Conservation (phyloP, 257 asterid species). For the Leptodermis oblonga region DNA sequence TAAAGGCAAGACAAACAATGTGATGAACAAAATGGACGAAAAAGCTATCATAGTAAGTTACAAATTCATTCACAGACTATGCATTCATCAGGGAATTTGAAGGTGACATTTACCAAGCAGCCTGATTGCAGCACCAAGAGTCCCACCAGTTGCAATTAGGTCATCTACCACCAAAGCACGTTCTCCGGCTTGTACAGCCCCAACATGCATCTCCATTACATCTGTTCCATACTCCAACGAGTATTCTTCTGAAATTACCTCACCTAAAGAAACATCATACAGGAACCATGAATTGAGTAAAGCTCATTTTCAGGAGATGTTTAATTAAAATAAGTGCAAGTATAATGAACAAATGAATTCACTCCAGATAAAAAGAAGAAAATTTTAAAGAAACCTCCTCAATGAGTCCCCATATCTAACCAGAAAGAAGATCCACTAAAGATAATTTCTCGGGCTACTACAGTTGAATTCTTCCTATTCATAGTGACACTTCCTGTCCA, state of each 20-base stretch:
- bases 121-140: constrained; percentile 80
- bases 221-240: constrained; percentile 94
- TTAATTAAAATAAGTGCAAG: not conserved
- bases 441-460: no score
- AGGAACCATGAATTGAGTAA: not conserved
- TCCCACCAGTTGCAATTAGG: constrained; percentile 96
- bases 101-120: constrained; percentile 58
- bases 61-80: not conserved
- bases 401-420: not conserved
- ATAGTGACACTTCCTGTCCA: not conserved
- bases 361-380: not conserved
- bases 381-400: not conserved
- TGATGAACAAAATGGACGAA: not conserved
- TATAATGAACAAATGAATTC: not conserved
- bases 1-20: not conserved
- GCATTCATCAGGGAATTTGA: not conserved
- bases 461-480: not conserved
- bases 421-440: not conserved
- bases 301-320: not conserved
- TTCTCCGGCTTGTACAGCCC: constrained; percentile 90
- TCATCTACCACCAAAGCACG: constrained; percentile 81
- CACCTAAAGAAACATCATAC: constrained; percentile 42
- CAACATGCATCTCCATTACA: constrained; percentile 92
- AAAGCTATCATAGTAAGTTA: not conserved
- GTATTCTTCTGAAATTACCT: constrained; percentile 93